Evolutionary conservation across 2,329 filamentous ascomycete species (phyloP).

Genomic region (Clonostachys byssicola): DNA sequence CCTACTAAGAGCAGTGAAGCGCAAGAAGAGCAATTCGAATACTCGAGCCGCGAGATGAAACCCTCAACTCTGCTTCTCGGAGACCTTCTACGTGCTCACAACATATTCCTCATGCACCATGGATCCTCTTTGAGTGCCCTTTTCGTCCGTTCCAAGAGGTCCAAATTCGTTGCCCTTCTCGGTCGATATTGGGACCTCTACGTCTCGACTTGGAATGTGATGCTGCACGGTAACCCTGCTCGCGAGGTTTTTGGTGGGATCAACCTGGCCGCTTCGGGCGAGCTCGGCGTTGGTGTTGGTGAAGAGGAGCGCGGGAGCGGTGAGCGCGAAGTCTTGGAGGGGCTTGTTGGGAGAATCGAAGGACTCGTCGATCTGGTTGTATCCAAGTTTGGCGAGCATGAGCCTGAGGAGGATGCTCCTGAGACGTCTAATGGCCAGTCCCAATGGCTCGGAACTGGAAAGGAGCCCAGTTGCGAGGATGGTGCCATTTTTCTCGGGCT

Average conservation of each 20-base stretch:
- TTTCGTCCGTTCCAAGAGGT: constrained; percentile 57
- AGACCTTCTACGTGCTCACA: constrained; percentile 79
- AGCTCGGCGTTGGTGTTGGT: constrained; percentile 89
- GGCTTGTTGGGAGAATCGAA: constrained; percentile 73
- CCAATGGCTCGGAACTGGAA: constrained; percentile 71
- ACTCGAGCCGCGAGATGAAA: constrained; percentile 86
- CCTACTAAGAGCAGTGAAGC: constrained; percentile 33
- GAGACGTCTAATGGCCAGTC: constrained; percentile 5
- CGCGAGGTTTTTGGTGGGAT: constrained; percentile 76
- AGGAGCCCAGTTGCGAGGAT: constrained; percentile 66
- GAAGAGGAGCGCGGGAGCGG: constrained; percentile 94
- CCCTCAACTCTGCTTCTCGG: constrained; percentile 73
- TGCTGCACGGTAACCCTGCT: constrained; percentile 85
- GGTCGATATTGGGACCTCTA: constrained; percentile 77
- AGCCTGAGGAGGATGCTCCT: constrained; percentile 17
- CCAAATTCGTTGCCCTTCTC: constrained; percentile 68
- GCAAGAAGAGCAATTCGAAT: constrained; percentile 56
- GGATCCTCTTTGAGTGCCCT: constrained; percentile 68
- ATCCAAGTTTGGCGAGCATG: constrained; percentile 69
- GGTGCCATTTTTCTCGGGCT: constrained; percentile 83
- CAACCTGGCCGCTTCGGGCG: constrained; percentile 84
- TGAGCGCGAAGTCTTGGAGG: constrained; percentile 88
- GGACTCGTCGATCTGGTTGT: constrained; percentile 87
- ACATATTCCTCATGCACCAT: constrained; percentile 84
- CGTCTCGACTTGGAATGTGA: constrained; percentile 76